phyloP scores from a whole-genome alignment of 2,329 filamentous ascomycete species.

The Chalara sp. region DNA sequence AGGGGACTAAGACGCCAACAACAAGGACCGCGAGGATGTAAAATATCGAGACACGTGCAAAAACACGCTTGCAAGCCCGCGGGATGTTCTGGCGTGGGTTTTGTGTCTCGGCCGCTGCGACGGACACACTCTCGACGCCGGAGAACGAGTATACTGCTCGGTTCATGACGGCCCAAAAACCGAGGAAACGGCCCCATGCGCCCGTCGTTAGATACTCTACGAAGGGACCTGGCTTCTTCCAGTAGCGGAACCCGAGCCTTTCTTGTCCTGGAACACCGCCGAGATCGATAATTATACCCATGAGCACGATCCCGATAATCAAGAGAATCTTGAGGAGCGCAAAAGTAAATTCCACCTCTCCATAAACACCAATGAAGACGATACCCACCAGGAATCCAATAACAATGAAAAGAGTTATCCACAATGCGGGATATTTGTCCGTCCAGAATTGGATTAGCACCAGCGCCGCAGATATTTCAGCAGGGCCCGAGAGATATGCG shows the following conservation, averaged over 20 bases:
- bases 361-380: slow-evolving; percentile 32
- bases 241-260: slow-evolving; percentile 49
- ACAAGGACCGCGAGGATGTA: slow-evolving; percentile 40
- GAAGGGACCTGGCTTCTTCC: slow-evolving; percentile 53
- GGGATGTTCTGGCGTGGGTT: slow-evolving; percentile 47
- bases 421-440: slow-evolving; percentile 41
- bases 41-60: slow-evolving; percentile 48
- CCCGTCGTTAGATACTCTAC: slow-evolving; percentile 56
- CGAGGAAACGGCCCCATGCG: slow-evolving; percentile 52
- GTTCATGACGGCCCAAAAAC: slow-evolving; percentile 35
- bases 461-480: slow-evolving; percentile 56
- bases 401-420: slow-evolving; percentile 32
- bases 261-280: slow-evolving; percentile 53
- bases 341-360: slow-evolving; percentile 48
- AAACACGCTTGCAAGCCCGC: slow-evolving; percentile 41
- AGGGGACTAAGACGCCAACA: slow-evolving; percentile 51
- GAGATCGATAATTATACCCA: slow-evolving; percentile 37
- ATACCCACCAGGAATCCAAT: slow-evolving; percentile 29
- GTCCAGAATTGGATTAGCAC: slow-evolving; percentile 60
- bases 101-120: slow-evolving; percentile 47
- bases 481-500: slow-evolving; percentile 22
- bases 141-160: slow-evolving; percentile 40
- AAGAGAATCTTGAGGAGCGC: slow-evolving; percentile 51
- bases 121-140: slow-evolving; percentile 43
- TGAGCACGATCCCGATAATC: slow-evolving; percentile 54